Base-by-base conservation (phyloP, 2,329 filamentous ascomycete genomes). In the Acrodontium crateriforme region DNA sequence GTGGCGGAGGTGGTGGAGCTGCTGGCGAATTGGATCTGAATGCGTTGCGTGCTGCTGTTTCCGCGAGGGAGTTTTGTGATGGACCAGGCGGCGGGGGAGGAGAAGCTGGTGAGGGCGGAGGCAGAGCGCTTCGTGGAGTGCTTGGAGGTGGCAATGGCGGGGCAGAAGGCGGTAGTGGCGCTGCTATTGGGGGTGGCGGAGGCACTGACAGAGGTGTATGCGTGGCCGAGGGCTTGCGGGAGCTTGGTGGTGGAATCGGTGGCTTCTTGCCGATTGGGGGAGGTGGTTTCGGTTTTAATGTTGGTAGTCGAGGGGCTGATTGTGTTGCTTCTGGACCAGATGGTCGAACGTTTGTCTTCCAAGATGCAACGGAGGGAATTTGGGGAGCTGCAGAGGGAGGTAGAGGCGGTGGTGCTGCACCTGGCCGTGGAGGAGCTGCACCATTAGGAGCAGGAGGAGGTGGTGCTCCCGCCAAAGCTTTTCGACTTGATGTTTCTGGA, bases 181-280 rank as follows among this genome's bases (percentile, higher is more conserved):
- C 45, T 15, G 42, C 40, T 13, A 40, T 54, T 21, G 52, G 46
- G 18, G 42, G 42, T 15, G 44, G 37, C 13, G 43, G 37, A 11
- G 50, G 41, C 10, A 54, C 47, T 30, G 49, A 39, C 29, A 50
- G 41, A 22, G 46, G 39, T 11, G 54, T 48, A 1, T 56, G 52
- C 25, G 58, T 53, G 13, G 61, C 59, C 25, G 69, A 71, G 6
- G 69, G 65, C 46, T 74, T 76, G 39, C 71, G 61, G 21, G 61
- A 60, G 13, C 61, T 49, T 7, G 67, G 61, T 42, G 32, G 34
- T 11, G 34, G 69, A 12, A 70, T 66, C 4, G 69, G 69, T 21
- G 65, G 63, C 44, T 84, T 84, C 62, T 83, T 84, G 34, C 78
- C 78, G 42, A 81, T 67, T 5, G 77, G 78, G 9, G 80, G 80